Evolutionary conservation across 352 stramenopile genomes (phyloP).

Genomic region (Pythium aphanidermatum): DNA sequence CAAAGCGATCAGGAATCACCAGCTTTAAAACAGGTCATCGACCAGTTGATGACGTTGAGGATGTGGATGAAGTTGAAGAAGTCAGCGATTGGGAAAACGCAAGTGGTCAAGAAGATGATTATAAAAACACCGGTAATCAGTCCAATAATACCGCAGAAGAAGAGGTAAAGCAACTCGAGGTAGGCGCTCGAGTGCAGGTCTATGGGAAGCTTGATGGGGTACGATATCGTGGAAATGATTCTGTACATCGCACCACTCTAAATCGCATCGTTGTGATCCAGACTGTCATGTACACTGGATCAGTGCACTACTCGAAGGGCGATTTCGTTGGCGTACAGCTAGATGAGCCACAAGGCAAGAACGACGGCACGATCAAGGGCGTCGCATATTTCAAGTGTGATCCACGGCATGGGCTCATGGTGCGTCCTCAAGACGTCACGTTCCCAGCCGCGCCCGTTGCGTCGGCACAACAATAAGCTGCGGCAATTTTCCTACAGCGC

Average conservation of each 20-base stretch:
- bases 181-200: conserved; percentile 33
- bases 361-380: conserved; percentile 64
- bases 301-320: conserved; percentile 68
- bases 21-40: neutral
- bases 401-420: conserved; percentile 58
- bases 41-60: neutral
- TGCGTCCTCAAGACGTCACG: conserved; percentile 25
- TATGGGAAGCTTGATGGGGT: conserved; percentile 34
- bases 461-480: neutral
- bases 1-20: neutral
- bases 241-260: no score
- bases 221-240: no score
- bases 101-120: neutral
- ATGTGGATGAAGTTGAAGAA: conserved; percentile 23
- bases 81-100: conserved; percentile 24
- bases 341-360: conserved; percentile 56
- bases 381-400: conserved; percentile 57
- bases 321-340: conserved; percentile 61
- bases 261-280: conserved; percentile 9
- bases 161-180: neutral
- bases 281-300: conserved; percentile 55
- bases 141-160: neutral
- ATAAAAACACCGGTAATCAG: neutral
- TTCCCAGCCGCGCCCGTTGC: conserved; percentile 24
- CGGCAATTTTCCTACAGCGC: no score